Base-by-base conservation (phyloP, 1,139 yeast species). In the Arxiozyma bovina region DNA sequence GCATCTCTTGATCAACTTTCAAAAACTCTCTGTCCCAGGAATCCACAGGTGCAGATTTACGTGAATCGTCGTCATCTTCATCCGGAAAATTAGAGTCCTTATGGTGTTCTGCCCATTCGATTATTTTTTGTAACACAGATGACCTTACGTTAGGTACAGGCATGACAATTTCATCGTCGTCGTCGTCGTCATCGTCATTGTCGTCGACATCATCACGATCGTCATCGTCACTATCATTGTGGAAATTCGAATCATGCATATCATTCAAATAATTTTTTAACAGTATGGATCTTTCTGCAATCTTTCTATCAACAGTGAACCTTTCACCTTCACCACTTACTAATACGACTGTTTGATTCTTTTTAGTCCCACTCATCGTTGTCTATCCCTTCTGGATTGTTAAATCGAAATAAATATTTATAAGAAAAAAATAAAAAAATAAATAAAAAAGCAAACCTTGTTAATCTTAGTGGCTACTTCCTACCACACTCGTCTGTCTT, bases 41-140 rank as follows among this genome's bases (percentile, higher is more conserved):
- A 61, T 87, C 93, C 55, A 93, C 85, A 1, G 93, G 93, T 4
- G 89, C 88, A 6, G 88, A 79, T 64, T 87, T 88, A 66, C 88
- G 87, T 27, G 90, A 81, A 66, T 85, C 93, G 60, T 86, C 94
- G 58, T 83, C 87, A 57, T 85, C 91, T 51, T 83, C 87, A 58
- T 82, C 88, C 22, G 87, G 87, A 72, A 85, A 85, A 34, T 79
- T 79, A 48, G 93, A 87, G 68, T 88, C 88, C 72, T 85, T 87
- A 76, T 94, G 98, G 70, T 93, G 95, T 69, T 89, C 96, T 70
- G 98, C 93, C 96, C 97, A 94, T 70, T 93, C 97, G 56, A 94
- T 77, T 20, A 94, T 95, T 70, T 91, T 91, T 69, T 87, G 82
- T 72, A 94, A 79, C 30, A 93, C 98, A 30, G 88, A 81, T 21